Percentiles rank a stretch among this genome's conserved stretches.
Conservation (phyloP, 495 filamentous ascomycete species). For the Penicillium canariense region DNA sequence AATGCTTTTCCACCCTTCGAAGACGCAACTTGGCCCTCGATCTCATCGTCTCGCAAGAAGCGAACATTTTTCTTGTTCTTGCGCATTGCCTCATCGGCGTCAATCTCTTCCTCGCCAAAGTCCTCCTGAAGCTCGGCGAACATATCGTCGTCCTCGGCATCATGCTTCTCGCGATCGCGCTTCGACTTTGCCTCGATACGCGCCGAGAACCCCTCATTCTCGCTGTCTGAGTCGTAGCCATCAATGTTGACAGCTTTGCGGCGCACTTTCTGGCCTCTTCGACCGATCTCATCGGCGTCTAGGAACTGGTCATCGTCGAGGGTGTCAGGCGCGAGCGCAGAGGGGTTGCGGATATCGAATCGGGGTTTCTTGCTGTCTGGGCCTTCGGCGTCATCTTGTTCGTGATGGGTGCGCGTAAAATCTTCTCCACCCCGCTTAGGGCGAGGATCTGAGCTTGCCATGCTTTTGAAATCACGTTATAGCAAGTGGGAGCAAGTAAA, state of each 20-base stretch:
- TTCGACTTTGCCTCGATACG: slow-evolving; percentile 60
- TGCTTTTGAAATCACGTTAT: slow-evolving; percentile 24
- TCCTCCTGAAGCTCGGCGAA: slow-evolving; percentile 76
- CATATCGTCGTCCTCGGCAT: slow-evolving; percentile 74
- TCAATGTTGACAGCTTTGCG: slow-evolving; percentile 93
- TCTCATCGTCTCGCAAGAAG: slow-evolving; percentile 72
- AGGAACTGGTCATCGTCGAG: slow-evolving; percentile 77
- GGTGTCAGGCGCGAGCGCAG: slow-evolving; percentile 75
- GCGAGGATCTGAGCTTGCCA: slow-evolving; percentile 65
- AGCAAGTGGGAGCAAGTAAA: neutral
- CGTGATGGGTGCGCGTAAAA: slow-evolving; percentile 69
- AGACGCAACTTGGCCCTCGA: slow-evolving; percentile 77
- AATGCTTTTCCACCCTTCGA: slow-evolving; percentile 73
- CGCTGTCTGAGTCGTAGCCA: slow-evolving; percentile 93
- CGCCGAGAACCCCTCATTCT: slow-evolving; percentile 83
- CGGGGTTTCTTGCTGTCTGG: slow-evolving; percentile 74
- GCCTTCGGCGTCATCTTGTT: slow-evolving; percentile 47
- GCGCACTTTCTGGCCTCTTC: slow-evolving; percentile 71
- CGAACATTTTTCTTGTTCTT: slow-evolving; percentile 78
- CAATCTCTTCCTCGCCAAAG: slow-evolving; percentile 51
- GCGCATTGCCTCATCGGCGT: slow-evolving; percentile 40
- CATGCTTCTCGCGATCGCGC: slow-evolving; percentile 43
- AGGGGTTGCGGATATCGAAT: slow-evolving; percentile 94
- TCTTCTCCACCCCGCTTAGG: slow-evolving; percentile 81
- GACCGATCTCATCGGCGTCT: slow-evolving; percentile 90